phyloP scores from a whole-genome alignment of 2,329 filamentous ascomycete genomes.

The Dactylellina haptotyla region DNA sequence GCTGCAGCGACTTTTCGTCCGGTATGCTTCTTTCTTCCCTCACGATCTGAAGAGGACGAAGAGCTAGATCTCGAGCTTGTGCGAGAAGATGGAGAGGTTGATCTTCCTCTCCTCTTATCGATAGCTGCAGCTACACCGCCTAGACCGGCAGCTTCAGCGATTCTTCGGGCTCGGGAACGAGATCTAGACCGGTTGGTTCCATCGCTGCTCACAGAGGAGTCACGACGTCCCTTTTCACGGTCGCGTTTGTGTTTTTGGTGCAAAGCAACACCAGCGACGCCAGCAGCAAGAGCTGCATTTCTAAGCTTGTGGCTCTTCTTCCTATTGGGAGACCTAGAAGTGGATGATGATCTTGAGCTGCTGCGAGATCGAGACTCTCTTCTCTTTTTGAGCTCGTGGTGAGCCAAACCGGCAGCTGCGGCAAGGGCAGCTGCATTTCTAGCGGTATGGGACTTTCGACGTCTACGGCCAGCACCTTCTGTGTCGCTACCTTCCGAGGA shows the following conservation, averaged over 20 bases:
- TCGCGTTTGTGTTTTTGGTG: slow-evolving; percentile 51
- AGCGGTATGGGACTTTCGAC: slow-evolving; percentile 36
- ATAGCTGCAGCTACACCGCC: slow-evolving; percentile 46
- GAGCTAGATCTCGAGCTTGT: slow-evolving; percentile 48
- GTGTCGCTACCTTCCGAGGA: slow-evolving; percentile 52
- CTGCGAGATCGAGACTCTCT: slow-evolving; percentile 43
- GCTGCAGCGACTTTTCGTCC: slow-evolving; percentile 44
- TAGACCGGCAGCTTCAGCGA: slow-evolving; percentile 49
- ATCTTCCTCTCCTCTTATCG: slow-evolving; percentile 18
- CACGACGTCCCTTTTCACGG: slow-evolving; percentile 30
- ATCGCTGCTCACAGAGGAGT: slow-evolving; percentile 22
- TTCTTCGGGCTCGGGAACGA: slow-evolving; percentile 39
- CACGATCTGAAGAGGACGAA: slow-evolving; percentile 45
- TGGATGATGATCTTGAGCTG: slow-evolving; percentile 32
- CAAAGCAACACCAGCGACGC: slow-evolving; percentile 39
- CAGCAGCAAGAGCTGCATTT: slow-evolving; percentile 47
- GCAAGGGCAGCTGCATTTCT: slow-evolving; percentile 48
- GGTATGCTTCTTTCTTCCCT: slow-evolving; percentile 42
- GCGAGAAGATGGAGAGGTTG: slow-evolving; percentile 31
- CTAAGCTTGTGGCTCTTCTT: slow-evolving; percentile 52
- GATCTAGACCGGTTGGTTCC: slow-evolving; percentile 25
- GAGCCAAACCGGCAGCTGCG: slow-evolving; percentile 35
- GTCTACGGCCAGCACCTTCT: slow-evolving; percentile 27
- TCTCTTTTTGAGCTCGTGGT: slow-evolving; percentile 46
- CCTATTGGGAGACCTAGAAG: slow-evolving; percentile 19